phyloP scores from a whole-genome alignment of 352 stramenopile species.

The Pythium coloratum region DNA sequence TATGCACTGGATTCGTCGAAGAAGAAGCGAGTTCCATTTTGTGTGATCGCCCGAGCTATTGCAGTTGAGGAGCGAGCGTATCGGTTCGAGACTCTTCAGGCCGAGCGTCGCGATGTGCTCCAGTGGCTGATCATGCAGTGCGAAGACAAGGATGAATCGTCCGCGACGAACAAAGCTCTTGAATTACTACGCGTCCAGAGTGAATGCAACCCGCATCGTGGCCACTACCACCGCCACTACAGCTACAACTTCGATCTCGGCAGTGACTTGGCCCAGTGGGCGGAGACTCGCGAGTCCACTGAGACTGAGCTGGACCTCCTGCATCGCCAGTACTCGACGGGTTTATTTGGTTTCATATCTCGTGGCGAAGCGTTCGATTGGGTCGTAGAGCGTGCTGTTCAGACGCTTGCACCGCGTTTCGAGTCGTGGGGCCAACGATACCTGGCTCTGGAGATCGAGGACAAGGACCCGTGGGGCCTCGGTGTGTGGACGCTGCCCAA shows the following conservation, averaged over 20 bases:
- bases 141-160: neutral
- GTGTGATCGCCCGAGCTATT: neutral
- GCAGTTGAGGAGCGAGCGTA: neutral
- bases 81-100: neutral
- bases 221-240: conserved; percentile 3
- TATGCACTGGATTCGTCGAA: neutral
- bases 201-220: neutral
- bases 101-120: neutral
- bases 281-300: neutral
- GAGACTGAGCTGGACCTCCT: neutral
- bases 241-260: neutral
- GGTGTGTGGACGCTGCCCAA: neutral
- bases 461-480: neutral
- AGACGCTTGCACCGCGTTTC: neutral
- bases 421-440: neutral
- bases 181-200: neutral
- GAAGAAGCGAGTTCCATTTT: neutral
- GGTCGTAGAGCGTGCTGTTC: neutral
- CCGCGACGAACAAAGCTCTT: neutral
- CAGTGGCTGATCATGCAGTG: conserved; percentile 1
- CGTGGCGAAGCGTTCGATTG: neutral
- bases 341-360: neutral
- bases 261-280: neutral
- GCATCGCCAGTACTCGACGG: neutral
- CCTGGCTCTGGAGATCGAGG: neutral